Evolutionary conservation across 345 rosid genomes (phyloP), one percentile per base, ranked within the genome.

Genomic region (Geranium rotundifolium): DNA sequence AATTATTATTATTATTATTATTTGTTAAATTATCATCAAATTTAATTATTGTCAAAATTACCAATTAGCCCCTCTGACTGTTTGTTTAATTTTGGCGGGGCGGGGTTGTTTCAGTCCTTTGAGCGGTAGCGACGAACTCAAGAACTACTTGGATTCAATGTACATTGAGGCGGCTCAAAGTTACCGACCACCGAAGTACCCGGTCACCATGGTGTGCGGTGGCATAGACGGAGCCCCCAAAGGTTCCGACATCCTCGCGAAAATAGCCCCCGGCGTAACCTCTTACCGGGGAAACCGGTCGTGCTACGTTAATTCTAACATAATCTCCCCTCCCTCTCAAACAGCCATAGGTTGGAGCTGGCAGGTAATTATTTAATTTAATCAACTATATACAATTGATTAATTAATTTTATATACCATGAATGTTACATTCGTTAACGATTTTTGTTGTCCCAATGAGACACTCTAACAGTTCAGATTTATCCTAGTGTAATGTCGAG

Each of bases 111-210:
- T 16, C 62, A 84, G 86, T n/a, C 62, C 70, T 7, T 54, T 85
- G 58, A 60, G 37, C 3, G 39, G 8, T 37, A 29, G 31, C 20
- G 19, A 13, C 14, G 73, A 70, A 66, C 84, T 85, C 1, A 76
- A 79, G 71, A 58, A 71, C 60, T 69, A 27, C 60, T 50, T 76
- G 29, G 62, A 59, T 18, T 0, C 14, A 0, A 23, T 70, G 12
- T 86, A 77, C 13, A 20, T 66, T 0, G 0, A 0, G 6, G 71
- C 78, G 7, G 93, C 81, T 61, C 90, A 84, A 62, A 82, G 74
- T 63, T 75, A 82, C 20, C 18, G 46, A 0, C 79, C 74, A 49
- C 77, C 81, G 0, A 57, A 13, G 3, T 54, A 69, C 57, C 58
- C 34, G 15, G 77, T 86, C 15, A 65, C 63, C 31, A 39, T 7